Percentiles rank a stretch among this genome's conserved stretches.
Evolutionary conservation across 2,329 filamentous ascomycete species (phyloP).

Genomic region (Pseudogymnoascus pannorum): DNA sequence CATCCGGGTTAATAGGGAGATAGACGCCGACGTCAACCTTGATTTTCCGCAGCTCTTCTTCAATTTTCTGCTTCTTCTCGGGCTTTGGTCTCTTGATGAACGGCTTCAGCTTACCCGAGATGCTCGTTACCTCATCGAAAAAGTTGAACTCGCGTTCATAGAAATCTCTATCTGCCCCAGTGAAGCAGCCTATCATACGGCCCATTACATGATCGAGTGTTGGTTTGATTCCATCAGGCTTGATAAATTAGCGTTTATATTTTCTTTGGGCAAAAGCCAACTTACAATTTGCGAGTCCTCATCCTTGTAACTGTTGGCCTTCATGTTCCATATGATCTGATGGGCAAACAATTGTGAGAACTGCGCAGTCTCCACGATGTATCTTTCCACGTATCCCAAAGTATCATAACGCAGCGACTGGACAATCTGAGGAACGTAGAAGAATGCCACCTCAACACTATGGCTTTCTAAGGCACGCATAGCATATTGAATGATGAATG

Average conservation of each 20-base stretch:
- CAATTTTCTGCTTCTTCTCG: constrained; percentile 98
- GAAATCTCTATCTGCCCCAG: constrained; percentile 69
- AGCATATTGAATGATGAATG: constrained; percentile 91
- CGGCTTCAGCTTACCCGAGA: constrained; percentile 92
- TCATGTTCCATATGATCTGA: constrained; percentile 99
- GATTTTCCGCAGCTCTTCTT: constrained; percentile 95
- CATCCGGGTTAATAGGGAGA: constrained; percentile 92
- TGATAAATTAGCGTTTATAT: constrained; percentile 10
- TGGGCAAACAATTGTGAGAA: constrained; percentile 98
- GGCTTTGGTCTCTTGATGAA: constrained; percentile 87
- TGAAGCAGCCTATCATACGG: constrained; percentile 77
- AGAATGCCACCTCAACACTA: constrained; percentile 94
- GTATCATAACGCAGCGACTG: constrained; percentile 89
- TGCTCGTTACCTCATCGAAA: constrained; percentile 91
- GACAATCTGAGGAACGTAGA: constrained; percentile 97
- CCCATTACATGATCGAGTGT: constrained; percentile 85
- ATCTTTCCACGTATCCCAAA: constrained; percentile 89
- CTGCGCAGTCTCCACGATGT: constrained; percentile 93
- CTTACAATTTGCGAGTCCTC: constrained; percentile 79
- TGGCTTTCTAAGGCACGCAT: constrained; percentile 93
- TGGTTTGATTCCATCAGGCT: constrained; percentile 88
- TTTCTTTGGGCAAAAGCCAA: constrained; percentile 10
- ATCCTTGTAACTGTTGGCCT: constrained; percentile 96
- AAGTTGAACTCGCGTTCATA: constrained; percentile 96
- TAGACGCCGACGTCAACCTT: constrained; percentile 97